Evolutionary conservation across 1,139 yeast genomes (phyloP).

Genomic region (Magnusiomyces clavatus): DNA sequence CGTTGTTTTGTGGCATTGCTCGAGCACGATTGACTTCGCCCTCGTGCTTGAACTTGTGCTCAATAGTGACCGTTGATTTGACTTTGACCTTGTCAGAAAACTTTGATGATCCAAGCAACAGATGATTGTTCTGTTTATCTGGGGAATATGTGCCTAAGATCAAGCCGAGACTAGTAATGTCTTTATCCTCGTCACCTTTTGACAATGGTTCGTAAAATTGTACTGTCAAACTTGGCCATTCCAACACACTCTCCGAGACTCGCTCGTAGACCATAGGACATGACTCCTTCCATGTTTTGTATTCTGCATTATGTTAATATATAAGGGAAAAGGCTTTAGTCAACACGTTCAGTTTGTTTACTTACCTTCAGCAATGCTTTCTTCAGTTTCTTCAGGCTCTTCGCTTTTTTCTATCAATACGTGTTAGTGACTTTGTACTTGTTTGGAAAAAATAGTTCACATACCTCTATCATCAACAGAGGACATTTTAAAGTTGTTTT

Average conservation of each 20-base stretch:
- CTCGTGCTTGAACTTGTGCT: conserved; percentile 43
- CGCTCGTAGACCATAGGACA: conserved; percentile 83
- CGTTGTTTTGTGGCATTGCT: conserved; percentile 72
- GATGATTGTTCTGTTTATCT: conserved; percentile 66
- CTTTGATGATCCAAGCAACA: conserved; percentile 37
- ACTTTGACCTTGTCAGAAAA: conserved; percentile 14
- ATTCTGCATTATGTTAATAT: conserved; percentile 39
- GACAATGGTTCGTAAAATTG: conserved; percentile 29
- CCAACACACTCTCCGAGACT: conserved; percentile 59
- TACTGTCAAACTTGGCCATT: conserved; percentile 46
- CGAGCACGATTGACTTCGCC: conserved; percentile 79
- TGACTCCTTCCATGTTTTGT: conserved; percentile 91
- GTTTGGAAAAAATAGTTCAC: no score
- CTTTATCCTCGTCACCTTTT: conserved; percentile 15
- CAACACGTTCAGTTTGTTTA: neutral
- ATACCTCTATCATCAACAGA: no score
- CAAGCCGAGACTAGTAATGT: conserved; percentile 33
- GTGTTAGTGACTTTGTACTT: no score
- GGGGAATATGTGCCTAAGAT: conserved; percentile 84
- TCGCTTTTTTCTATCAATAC: conserved; percentile 44
- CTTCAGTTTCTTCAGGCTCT: conserved; percentile 40
- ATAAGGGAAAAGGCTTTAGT: neutral
- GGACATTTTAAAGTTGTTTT: no score
- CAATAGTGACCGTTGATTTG: conserved; percentile 40
- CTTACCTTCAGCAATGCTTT: conserved; percentile 3